Base-by-base conservation (phyloP, 2,329 filamentous ascomycete genomes). In the Xylariales sp. region DNA sequence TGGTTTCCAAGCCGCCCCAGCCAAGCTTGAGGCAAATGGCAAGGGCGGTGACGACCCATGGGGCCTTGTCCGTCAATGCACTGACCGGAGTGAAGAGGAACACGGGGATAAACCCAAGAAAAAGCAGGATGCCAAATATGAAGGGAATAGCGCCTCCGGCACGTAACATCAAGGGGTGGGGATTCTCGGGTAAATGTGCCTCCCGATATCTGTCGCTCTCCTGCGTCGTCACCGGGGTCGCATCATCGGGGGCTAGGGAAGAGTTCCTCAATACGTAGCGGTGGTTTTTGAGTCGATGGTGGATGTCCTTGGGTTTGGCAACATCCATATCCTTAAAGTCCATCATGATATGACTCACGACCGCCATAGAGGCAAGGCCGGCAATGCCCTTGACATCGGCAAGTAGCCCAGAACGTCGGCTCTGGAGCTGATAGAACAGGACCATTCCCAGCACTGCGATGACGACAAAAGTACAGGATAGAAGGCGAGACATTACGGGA, bases 271-370 rank as follows among this genome's bases (percentile, higher is more conserved):
- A 63, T 38, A 81, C 74, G 48, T 88, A 88, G 25, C 83, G 76
- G 42, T 77, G 74, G 19, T 76, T 61, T 43, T 79, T 80, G n/a
- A 88, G 67, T 48, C 72, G 75, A 34, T 77, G 67, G 54, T 88
- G 83, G 29, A 88, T 87, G 37, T 81, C 74, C 33, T 77, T 66
- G 38, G 82, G 77, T 5, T 71, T 77, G 6, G 78, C 81, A 1
- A 78, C 76, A 53, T 88, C 84, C 61, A 85, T 76, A 40, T 81
- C 81, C 45, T 78, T 79, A 53, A 88, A 88, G 53, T 88, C 84
- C 60, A 79, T 80, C 45, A 88, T 63, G 54, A 88, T 85, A 47
- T 88, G 83, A 45, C 75, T 80, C 43, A 78, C 76, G 3, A 85
- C 83, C 8, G 84, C 83, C 83, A 88, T 87, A 40, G 83, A 78